These are phyloP conservation scores for Malbranchea zuffiana DNA, from an alignment of 2,329 filamentous ascomycete genomes.

Conservation along the genomic window DNA sequence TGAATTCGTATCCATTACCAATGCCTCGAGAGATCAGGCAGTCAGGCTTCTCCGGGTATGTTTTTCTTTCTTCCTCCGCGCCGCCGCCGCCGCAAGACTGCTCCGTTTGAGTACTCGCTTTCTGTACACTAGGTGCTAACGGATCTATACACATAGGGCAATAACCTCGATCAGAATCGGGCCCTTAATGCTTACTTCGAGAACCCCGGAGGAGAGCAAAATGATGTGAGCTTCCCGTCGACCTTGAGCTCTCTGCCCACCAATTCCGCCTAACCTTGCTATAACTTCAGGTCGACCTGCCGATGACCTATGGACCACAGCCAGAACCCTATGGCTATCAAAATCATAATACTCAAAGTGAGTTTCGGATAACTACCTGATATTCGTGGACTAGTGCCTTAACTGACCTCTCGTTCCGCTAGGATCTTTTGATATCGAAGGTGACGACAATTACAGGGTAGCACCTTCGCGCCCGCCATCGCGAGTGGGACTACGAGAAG, in stretches of 20 bases:
- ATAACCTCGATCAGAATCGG: slow-evolving; percentile 35
- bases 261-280: slow-evolving; percentile 24
- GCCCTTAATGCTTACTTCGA: slow-evolving; percentile 41
- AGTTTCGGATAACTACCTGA: not conserved
- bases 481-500: slow-evolving; percentile 26
- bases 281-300: slow-evolving; percentile 28
- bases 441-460: slow-evolving; percentile 24
- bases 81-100: not conserved
- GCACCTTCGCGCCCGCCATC: slow-evolving; percentile 40
- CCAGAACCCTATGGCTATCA: slow-evolving; percentile 4
- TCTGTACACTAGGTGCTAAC: not conserved
- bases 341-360: slow-evolving; percentile 6
- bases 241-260: slow-evolving; percentile 4
- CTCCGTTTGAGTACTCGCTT: not conserved
- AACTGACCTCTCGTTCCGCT: slow-evolving; percentile 1
- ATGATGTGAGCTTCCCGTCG: slow-evolving; percentile 21
- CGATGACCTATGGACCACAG: slow-evolving; percentile 11
- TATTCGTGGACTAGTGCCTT: not conserved
- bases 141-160: slow-evolving; percentile 23
- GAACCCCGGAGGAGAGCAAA: slow-evolving; percentile 27
- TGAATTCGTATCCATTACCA: slow-evolving; percentile 34
- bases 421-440: slow-evolving; percentile 15
- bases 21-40: slow-evolving; percentile 30
- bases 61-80: not conserved
- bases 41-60: slow-evolving; percentile 33